Evolutionary conservation across 495 filamentous ascomycete species (phyloP).

Genomic region (Corynascus novoguineensis): DNA sequence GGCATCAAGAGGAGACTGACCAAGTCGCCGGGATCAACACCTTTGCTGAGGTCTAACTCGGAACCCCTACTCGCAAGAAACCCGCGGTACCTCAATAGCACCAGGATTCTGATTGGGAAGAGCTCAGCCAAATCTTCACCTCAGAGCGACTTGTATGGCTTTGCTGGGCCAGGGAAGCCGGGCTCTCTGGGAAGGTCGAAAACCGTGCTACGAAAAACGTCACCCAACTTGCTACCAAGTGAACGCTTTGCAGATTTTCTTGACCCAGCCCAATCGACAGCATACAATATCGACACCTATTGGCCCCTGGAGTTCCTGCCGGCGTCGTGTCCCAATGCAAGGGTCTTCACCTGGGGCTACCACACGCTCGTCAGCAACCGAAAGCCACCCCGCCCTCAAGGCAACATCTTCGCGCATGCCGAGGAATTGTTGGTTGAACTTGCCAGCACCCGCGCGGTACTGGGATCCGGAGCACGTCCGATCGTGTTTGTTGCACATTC

Average conservation of each 20-base stretch:
- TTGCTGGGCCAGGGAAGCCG: slow-evolving; percentile 10
- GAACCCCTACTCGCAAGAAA: slow-evolving; percentile 19
- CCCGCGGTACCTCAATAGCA: neutral
- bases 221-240: slow-evolving; percentile 24
- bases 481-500: slow-evolving; percentile 36
- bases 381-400: slow-evolving; percentile 28
- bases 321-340: slow-evolving; percentile 28
- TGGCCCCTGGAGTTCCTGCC: slow-evolving; percentile 37
- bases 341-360: slow-evolving; percentile 37
- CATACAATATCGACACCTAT: slow-evolving; percentile 19
- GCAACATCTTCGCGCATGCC: slow-evolving; percentile 32
- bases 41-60: slow-evolving; percentile 21
- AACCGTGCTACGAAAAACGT: slow-evolving; percentile 17
- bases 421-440: slow-evolving; percentile 30
- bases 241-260: slow-evolving; percentile 14
- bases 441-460: slow-evolving; percentile 13
- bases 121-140: slow-evolving; percentile 24
- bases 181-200: slow-evolving; percentile 1
- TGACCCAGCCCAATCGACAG: neutral
- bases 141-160: slow-evolving; percentile 15
- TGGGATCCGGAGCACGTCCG: slow-evolving; percentile 16
- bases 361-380: slow-evolving; percentile 26
- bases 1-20: slow-evolving; percentile 15
- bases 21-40: slow-evolving; percentile 15
- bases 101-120: slow-evolving; percentile 12